Base-by-base conservation (phyloP, 169 alveolate genomes). In the Plasmodium gonderi region DNA sequence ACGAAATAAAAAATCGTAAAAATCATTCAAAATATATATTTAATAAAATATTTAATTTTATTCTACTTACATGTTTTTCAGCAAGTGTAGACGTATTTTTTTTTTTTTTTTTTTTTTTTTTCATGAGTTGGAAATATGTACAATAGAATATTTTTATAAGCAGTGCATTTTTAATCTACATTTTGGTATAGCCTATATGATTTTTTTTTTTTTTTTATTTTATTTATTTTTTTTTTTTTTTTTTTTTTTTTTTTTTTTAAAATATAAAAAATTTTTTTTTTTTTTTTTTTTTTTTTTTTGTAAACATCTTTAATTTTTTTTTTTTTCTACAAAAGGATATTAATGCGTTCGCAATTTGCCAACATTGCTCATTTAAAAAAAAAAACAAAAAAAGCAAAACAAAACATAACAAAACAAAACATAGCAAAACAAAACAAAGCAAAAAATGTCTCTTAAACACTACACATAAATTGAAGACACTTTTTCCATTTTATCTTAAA, bases 81-180 rank as follows among this genome's bases (percentile, higher is more conserved):
- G 40, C 76, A 79, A 49, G 40, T 79, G 20, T 79, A 79, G 33
- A 45, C 45, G 20, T 33, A 51, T 51, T 79, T 79, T 49, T 79
- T 79, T 14, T 40, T 68, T 68, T 68, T n/a, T n/a, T n/a, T n/a
- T n/a, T n/a, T n/a, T 51, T 17, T 4, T 79, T 14, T 31, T 47
- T 79, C 4, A 12, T 38, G 12, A 79, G 9, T 51, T 45, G 45
- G n/a, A 47, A 79, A 54, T 38, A 79, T 47, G 33, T 47, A 51
- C 40, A 14, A 38, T 12, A 79, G 89, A 79, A 79, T 79, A 79
- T 38, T 51, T 79, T 79, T 26, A 79, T 40, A 79, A 47, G 89
- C 40, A 38, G 89, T 79, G 67, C 40, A 79, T 54, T 79, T 76
- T 76, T 76, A 76, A 54, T 40, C 89, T 79, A 79, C 89, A 79